Percentiles rank a stretch among this genome's conserved stretches.
phyloP scores from a whole-genome alignment of 192 early-diverging fungal genomes.

The Blastocladiella britannica region DNA sequence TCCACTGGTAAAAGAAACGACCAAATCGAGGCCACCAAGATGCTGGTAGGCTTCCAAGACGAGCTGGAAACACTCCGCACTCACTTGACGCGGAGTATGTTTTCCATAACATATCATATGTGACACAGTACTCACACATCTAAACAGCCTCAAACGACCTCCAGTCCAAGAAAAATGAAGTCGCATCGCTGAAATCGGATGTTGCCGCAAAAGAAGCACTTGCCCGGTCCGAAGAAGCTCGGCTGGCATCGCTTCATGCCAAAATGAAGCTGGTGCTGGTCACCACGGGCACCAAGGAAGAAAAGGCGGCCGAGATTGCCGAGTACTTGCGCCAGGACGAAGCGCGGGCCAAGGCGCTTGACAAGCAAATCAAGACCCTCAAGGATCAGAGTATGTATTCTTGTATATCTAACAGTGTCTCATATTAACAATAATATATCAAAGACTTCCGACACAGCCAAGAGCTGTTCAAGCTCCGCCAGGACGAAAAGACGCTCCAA shows the following conservation, averaged over 20 bases:
- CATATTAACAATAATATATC: too few species aligned
- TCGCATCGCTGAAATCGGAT: too few species aligned
- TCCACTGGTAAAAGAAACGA: constrained; percentile 15
- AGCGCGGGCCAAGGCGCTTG: constrained; percentile 20
- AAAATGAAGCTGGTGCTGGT: not conserved
- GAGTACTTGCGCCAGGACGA: constrained; percentile 29
- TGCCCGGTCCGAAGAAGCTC: not conserved
- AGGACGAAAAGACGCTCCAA: constrained; percentile 27
- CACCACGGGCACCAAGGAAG: not conserved
- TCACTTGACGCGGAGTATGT: constrained; percentile 25
- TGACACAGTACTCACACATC: not conserved
- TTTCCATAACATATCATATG: constrained; percentile 1
- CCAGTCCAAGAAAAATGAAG: constrained; percentile 15
- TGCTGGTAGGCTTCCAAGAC: constrained; percentile 24
- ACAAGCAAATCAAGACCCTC: constrained; percentile 27
- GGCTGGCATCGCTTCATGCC: too few species aligned
- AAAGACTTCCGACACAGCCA: constrained; percentile 37
- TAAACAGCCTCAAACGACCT: constrained; percentile 26
- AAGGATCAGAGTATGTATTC: constrained; percentile 21
- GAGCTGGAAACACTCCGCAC: constrained; percentile 29
- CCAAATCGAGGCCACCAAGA: constrained; percentile 11
- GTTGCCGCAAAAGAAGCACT: too few species aligned
- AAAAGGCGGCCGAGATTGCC: constrained; percentile 13
- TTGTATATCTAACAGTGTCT: too few species aligned
- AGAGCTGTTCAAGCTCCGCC: constrained; percentile 26